A percentile compares a stretch with the other conserved stretches of the same genome.
Conservation (phyloP, 2,329 filamentous ascomycete species). For the Ophiosphaerella narmari region DNA sequence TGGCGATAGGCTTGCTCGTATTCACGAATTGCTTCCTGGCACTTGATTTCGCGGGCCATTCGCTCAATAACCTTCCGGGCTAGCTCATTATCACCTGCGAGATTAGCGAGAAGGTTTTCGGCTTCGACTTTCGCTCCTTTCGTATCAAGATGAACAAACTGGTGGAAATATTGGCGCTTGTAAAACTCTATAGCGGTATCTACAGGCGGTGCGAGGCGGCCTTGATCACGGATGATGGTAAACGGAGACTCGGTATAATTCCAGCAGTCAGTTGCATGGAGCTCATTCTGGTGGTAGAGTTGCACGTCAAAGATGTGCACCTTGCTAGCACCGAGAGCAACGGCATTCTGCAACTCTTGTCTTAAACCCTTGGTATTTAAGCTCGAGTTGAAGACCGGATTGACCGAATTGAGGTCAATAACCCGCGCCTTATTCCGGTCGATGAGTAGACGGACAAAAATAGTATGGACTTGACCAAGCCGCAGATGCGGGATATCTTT, state of each 20-base stretch:
- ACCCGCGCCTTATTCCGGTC: slow-evolving; percentile 15
- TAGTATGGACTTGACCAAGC: slow-evolving; percentile 32
- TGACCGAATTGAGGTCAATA: slow-evolving; percentile 19
- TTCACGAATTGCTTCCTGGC: slow-evolving; percentile 21
- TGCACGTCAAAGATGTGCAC: slow-evolving; percentile 33
- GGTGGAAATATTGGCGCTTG: slow-evolving; percentile 28
- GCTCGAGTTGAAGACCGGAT: slow-evolving; percentile 29
- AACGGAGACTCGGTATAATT: slow-evolving; percentile 31
- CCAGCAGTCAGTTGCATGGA: slow-evolving; percentile 26
- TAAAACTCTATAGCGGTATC: slow-evolving; percentile 24
- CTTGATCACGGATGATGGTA: slow-evolving; percentile 24
- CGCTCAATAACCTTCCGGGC: slow-evolving; percentile 17
- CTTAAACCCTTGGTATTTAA: slow-evolving; percentile 24
- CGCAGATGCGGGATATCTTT: slow-evolving; percentile 24
- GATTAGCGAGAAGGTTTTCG: slow-evolving; percentile 5
- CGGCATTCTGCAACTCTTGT: slow-evolving; percentile 25
- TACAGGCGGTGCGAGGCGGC: slow-evolving; percentile 22
- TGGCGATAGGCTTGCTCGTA: slow-evolving; percentile 31
- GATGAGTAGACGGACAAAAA: slow-evolving; percentile 29
- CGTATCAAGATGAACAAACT: slow-evolving; percentile 12
- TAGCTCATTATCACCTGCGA: slow-evolving; percentile 7
- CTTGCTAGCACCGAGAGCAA: slow-evolving; percentile 21
- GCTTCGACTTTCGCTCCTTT: slow-evolving; percentile 12
- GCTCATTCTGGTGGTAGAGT: slow-evolving; percentile 24
- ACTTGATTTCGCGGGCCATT: slow-evolving; percentile 25